Base-by-base conservation (phyloP, 164 flowering plant genomes). In the Vitis riparia region DNA sequence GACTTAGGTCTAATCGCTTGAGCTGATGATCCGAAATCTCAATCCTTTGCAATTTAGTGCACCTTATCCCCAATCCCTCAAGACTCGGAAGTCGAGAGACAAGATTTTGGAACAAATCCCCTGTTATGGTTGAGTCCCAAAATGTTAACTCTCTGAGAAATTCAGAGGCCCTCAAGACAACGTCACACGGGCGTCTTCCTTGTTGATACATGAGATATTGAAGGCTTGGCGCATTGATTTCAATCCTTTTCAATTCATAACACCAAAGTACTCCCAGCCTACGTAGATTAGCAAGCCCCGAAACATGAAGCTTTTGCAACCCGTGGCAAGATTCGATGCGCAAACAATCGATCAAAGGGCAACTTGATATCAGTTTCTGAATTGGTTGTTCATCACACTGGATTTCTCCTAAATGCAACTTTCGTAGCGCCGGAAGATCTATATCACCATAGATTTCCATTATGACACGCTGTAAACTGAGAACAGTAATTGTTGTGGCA, bases 341-440 rank as follows among this genome's bases (percentile, higher is more conserved):
- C 69, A 80, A 55, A 68, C 75, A 78, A 59, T 77, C 77, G 15
- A 80, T 67, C 63, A 71, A 67, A 52, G 78, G 83, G 68, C 80
- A 80, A 57, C 70, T 17, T 11, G 9, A 9, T 3, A 77, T 62
- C 32, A 80, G 48, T 51, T 60, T 72, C 63, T 62, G 29, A 19
- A 80, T 55, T 17, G 53, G 48, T 15, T 48, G n/a, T 8, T 56
- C 66, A 19, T 66, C 55, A 27, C 71, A 19, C 52, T 51, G 10
- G 51, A 72, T 37, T 4, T 65, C 63, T 52, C 74, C 68, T 37
- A 80, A 51, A 47, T 68, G 58, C 9, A 80, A 50, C 48, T 68
- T 69, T 51, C 60, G 55, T 66, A 77, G 48, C 51, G 62, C 51
- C 23, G 72, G 57, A 37, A 80, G 71, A 30, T 19, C 23, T 19